Percentiles rank a stretch among this genome's conserved stretches.
Conservation (phyloP, 352 stramenopile species). For the Phytophthora sojae region DNA sequence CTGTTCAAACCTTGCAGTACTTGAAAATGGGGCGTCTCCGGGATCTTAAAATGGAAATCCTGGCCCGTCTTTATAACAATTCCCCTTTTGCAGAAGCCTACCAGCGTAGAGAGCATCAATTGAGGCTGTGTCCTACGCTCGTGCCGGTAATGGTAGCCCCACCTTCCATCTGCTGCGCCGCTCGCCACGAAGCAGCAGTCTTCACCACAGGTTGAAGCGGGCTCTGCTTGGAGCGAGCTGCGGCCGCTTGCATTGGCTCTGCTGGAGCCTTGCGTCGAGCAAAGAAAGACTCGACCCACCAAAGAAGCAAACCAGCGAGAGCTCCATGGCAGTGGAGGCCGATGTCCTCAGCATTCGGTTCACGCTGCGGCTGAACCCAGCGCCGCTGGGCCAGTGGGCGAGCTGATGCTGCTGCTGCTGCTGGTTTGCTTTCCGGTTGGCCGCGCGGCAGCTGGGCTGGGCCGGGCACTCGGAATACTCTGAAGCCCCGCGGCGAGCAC, state of each 20-base stretch:
- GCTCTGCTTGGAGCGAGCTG: constrained; percentile 8
- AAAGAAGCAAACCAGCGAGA: no score
- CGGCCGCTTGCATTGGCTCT: constrained; percentile 29
- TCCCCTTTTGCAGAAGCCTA: no score
- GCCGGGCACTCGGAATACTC: constrained; percentile 26
- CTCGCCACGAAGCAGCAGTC: not conserved
- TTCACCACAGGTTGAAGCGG: not conserved
- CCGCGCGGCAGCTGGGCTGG: constrained; percentile 7
- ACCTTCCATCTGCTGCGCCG: constrained; percentile 23
- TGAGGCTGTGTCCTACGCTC: constrained; percentile 1
- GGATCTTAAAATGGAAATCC: no score
- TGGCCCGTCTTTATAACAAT: no score
- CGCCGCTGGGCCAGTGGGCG: not conserved
- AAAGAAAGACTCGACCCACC: constrained; percentile 15
- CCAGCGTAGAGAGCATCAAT: not conserved
- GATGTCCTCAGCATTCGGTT: not conserved
- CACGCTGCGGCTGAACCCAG: not conserved
- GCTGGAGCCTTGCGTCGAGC: not conserved
- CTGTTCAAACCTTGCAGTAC: no score
- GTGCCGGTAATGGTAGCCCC: not conserved
- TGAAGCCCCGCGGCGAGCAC: not conserved
- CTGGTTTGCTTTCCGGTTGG: not conserved
- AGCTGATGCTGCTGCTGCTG: not conserved
- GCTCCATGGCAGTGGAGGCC: no score
- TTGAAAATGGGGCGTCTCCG: no score